These are phyloP conservation scores for Beta lomatogona DNA, from an alignment of 179 eudicot genomes.

Conservation along the genomic window DNA sequence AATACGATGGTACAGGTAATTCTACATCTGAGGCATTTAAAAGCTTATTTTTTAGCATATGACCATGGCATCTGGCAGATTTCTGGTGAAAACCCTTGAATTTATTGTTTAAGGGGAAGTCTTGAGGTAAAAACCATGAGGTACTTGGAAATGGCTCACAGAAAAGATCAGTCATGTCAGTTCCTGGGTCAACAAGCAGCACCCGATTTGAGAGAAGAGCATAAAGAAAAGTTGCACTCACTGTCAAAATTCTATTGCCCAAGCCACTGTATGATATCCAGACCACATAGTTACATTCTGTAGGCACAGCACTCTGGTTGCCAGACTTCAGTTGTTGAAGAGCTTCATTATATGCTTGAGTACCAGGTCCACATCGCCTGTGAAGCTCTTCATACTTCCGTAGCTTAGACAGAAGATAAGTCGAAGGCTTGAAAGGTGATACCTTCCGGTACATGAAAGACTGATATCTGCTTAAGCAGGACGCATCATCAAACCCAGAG, in stretches of 20 bases:
- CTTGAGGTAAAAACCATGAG: slow-evolving; percentile 83
- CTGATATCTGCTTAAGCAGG: slow-evolving; percentile 78
- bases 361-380: slow-evolving; percentile 77
- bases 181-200: slow-evolving; percentile 78
- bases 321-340: slow-evolving; percentile 55
- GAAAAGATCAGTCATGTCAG: slow-evolving; percentile 74
- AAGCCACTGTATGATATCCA: slow-evolving; percentile 88
- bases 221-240: slow-evolving; percentile 82
- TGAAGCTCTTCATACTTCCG: slow-evolving; percentile 87
- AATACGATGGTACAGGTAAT: slow-evolving; percentile 37
- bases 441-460: slow-evolving; percentile 52
- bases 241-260: slow-evolving; percentile 80
- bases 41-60: slow-evolving; percentile 51
- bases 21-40: slow-evolving; percentile 34
- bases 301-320: slow-evolving; percentile 34
- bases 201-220: slow-evolving; percentile 83
- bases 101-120: slow-evolving; percentile 65
- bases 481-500: slow-evolving; percentile 51
- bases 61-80: slow-evolving; percentile 63
- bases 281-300: slow-evolving; percentile 82
- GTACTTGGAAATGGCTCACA: slow-evolving; percentile 91
- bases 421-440: slow-evolving; percentile 57
- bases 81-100: slow-evolving; percentile 49
- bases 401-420: slow-evolving; percentile 69
- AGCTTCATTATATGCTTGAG: slow-evolving; percentile 62